Base-by-base conservation (phyloP, 1,284 basidiomycete species). In the Pseudozyma sp. region DNA sequence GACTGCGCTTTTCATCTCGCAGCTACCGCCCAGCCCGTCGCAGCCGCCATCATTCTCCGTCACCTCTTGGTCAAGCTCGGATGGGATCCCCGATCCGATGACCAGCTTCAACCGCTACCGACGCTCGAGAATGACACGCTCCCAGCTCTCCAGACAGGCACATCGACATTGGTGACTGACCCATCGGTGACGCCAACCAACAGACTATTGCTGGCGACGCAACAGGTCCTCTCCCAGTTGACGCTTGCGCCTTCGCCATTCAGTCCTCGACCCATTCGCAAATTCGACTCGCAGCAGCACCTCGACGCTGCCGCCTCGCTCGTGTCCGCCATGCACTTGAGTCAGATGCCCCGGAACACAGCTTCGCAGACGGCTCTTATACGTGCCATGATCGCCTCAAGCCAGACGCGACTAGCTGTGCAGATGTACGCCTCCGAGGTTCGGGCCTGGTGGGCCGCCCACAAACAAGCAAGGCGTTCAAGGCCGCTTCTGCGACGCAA, bases 371-470 rank as follows among this genome's bases (percentile, higher is more conserved):
- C 58, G 7, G 62, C 71, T 0, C 11, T 74, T 9, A 51, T 74
- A 7, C 62, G 62, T 2, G 66, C 66, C 17, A 53, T 69, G 52
- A 53, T 74, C 9, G 54, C 57, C 17, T 65, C 62, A 1, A 54
- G 53, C 11, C 52, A 57, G 14, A 43, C 46, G 6, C 39, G 16
- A 3, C 19, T 69, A 14, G 71, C 71, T 8, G 59, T 65, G 4
- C 52, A 54, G 30, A 54, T 58, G 1, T 74, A 33, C 31, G 62
- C 54, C 17, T 50, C 49, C 35, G 71, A 74, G 45, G 54, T 69
- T 1, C 55, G 55, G 9, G 56, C 66, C 1, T 74, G 71, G 71
- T 74, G 71, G 70, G 33, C n/a, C 16, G 58, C 63, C 34, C 57
- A 67, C 43, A 55, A 46, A 16, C 46, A 72, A 24, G 59, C 45